phyloP scores from a whole-genome alignment of 192 early-diverging fungal species.

The Funneliformis geosporum region DNA sequence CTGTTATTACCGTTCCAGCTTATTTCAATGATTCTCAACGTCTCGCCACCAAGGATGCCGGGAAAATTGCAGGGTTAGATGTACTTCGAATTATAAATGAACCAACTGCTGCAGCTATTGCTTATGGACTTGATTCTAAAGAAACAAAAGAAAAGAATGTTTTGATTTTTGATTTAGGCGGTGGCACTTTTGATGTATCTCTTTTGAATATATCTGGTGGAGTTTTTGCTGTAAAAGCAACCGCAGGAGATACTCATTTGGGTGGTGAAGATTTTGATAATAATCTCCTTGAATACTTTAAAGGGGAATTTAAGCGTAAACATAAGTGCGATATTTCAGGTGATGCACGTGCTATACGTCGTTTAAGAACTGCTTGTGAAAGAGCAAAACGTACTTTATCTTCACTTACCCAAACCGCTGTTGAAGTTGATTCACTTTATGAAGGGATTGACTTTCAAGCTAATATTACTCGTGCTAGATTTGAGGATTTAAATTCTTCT shows the following conservation, averaged over 20 bases:
- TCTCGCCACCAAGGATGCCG: constrained; percentile 89
- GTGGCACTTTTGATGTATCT: constrained; percentile 87
- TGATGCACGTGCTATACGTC: constrained; percentile 86
- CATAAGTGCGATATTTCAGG: constrained; percentile 77
- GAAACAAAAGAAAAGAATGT: constrained; percentile 72
- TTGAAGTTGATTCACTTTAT: constrained; percentile 88
- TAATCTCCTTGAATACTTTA: constrained; percentile 89
- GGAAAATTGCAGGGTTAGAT: constrained; percentile 81
- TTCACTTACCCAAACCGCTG: constrained; percentile 78
- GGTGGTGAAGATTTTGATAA: constrained; percentile 86
- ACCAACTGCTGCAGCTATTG: constrained; percentile 86
- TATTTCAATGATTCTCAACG: constrained; percentile 93
- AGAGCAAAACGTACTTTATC: constrained; percentile 95
- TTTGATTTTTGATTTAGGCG: constrained; percentile 82
- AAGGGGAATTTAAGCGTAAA: constrained; percentile 85
- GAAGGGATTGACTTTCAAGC: constrained; percentile 86
- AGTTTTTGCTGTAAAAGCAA: constrained; percentile 80
- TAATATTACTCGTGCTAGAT: constrained; percentile 92
- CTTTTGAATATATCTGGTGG: constrained; percentile 74
- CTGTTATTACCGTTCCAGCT: constrained; percentile 94
- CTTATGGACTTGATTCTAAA: constrained; percentile 83
- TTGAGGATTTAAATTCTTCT: constrained; percentile 90
- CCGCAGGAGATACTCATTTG: constrained; percentile 80
- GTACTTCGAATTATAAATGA: constrained; percentile 92
- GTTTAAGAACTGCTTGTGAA: constrained; percentile 88